Evolutionary conservation across 192 early-diverging fungal species (phyloP).

Genomic region (Cetraspora pellucida): DNA sequence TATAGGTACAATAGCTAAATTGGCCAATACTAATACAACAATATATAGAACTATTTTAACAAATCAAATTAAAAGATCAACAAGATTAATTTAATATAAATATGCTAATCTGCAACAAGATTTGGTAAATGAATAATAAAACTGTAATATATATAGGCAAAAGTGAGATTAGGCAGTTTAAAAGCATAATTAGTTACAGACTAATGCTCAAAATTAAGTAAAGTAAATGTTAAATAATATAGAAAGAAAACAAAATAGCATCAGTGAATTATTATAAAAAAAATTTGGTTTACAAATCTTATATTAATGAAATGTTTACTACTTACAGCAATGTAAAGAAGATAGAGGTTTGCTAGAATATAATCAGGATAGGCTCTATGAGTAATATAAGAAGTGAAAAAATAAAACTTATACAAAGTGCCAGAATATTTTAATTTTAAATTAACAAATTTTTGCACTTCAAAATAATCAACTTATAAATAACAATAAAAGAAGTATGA

Average conservation of each 20-base stretch:
- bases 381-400: background rate
- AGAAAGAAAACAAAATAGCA: background rate
- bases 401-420: background rate
- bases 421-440: background rate
- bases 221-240: background rate
- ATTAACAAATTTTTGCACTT: background rate
- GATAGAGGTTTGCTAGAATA: too few species aligned
- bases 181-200: background rate
- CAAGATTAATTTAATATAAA: background rate
- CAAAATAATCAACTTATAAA: background rate
- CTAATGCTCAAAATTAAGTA: background rate
- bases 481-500: background rate
- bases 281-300: too few species aligned
- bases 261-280: background rate
- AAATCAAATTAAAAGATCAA: background rate
- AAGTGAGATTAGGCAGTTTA: background rate
- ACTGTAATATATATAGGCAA: background rate
- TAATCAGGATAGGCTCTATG: background rate
- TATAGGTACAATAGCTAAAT: background rate
- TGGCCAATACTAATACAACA: background rate
- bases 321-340: too few species aligned
- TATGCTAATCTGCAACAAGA: background rate
- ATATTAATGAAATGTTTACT: too few species aligned
- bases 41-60: background rate
- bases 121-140: too few species aligned